A percentile compares a stretch with the other conserved stretches of the same genome.
Evolutionary conservation across 306 rosid species (phyloP).

Genomic region (Neltuma alba): DNA sequence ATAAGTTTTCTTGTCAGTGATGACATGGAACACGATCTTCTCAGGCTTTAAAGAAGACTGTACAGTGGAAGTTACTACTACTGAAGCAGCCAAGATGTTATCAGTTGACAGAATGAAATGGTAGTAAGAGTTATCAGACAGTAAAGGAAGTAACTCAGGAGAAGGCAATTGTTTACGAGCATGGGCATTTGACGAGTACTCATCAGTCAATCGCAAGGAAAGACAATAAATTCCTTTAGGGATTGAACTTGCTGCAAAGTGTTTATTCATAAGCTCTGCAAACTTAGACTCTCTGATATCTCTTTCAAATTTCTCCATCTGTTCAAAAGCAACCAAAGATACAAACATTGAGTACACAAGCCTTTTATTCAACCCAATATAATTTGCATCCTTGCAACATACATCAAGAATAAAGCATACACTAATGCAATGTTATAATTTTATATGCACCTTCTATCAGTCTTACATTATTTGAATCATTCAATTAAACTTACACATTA

Average conservation of each 20-base stretch:
- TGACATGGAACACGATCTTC: conserved; percentile 91
- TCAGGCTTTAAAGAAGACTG: conserved; percentile 80
- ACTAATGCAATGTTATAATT: neutral
- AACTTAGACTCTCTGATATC: conserved; percentile 84
- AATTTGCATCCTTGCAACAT: neutral
- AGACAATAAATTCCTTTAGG: conserved; percentile 97
- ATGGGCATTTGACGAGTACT: conserved; percentile 97
- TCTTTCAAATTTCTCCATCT: conserved; percentile 96
- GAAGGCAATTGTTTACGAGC: conserved; percentile 97
- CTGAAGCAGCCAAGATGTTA: conserved; percentile 98
- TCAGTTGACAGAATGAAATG: conserved; percentile 93
- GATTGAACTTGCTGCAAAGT: conserved; percentile 93
- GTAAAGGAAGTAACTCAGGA: conserved; percentile 87
- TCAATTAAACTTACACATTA: no score
- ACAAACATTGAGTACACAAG: neutral
- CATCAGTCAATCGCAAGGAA: conserved; percentile 96
- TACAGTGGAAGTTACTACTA: conserved; percentile 91
- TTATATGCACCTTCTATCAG: neutral
- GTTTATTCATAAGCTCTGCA: conserved; percentile 93
- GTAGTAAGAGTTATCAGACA: conserved; percentile 86
- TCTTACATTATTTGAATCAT: no score
- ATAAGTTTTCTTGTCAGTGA: conserved; percentile 96
- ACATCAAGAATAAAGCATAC: neutral
- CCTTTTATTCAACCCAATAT: neutral
- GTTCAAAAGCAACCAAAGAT: conserved; percentile 33